Base-by-base conservation (phyloP, 1,284 basidiomycete genomes). In the Cutaneotrichosporon cutaneum region DNA sequence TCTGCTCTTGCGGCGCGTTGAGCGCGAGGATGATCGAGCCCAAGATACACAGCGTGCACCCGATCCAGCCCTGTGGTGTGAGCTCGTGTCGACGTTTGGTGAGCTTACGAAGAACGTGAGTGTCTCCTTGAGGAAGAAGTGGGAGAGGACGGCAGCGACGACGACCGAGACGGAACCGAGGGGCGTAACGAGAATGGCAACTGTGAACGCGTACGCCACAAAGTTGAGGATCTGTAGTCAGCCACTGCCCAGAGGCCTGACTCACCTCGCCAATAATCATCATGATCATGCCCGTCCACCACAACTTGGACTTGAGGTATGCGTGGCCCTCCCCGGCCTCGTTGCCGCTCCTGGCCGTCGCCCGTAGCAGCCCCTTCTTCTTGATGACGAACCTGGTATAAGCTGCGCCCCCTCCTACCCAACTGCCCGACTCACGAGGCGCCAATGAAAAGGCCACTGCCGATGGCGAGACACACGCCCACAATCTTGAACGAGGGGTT, bases 151-250 rank as follows among this genome's bases (percentile, higher is more conserved):
- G 39, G 95, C 95, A 71, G 90, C 95, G 67, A 98, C 85, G 71
- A 99, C 94, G 68, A 99, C 96, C 18, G 93, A 94, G 59, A 99
- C 85, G 4, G 94, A 94, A 51, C 95, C 95, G 70, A 99, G 86
- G 1, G 95, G 94, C n/a, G 75, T 76, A 30, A 77, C 77, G 44
- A 78, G 67, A 52, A 72, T 66, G 16, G 69, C 75, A 60, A 73
- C 76, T 59, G 70, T 78, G 63, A 72, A 76, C 24, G 69, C 74
- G 56, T 78, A 81, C 0, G 80, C 80, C 18, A 77, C 77, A 58
- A 81, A 80, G 63, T 81, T 81, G 51, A 73, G 72, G n/a, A 79
- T 72, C 69, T 78, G 32, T 3, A 18, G 57, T 59, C 57, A 62
- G 57, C 47, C 50, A 7, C 26, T 11, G 13, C 11, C 7, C 11